These are phyloP conservation scores for Podila horticola DNA, from an alignment of 192 early-diverging fungal species.

Conservation along the genomic window DNA sequence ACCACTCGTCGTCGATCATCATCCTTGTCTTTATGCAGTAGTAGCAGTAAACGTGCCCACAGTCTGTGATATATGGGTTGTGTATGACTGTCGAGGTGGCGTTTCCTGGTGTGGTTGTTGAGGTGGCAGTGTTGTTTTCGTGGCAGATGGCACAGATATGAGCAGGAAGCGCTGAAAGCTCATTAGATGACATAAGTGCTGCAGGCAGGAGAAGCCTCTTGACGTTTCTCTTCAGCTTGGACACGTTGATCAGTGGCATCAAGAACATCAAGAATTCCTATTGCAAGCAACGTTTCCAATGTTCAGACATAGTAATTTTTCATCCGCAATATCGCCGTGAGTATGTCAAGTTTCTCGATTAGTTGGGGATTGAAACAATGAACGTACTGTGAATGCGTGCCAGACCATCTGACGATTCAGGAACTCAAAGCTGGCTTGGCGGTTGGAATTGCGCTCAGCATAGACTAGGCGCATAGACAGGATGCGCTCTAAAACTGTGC, in stretches of 20 bases:
- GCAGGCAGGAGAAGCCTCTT: conserved; percentile 59
- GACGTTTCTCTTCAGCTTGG: conserved; percentile 61
- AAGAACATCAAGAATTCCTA: conserved; percentile 91
- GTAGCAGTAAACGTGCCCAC: conserved; percentile 91
- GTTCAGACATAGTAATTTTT: too few relatives aligned
- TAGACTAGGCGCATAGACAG: conserved; percentile 88
- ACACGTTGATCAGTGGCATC: conserved; percentile 81
- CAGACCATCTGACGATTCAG: conserved; percentile 95
- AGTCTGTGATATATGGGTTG: conserved; percentile 83
- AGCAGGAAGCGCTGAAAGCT: conserved; percentile 65
- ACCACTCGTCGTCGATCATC: conserved; percentile 78
- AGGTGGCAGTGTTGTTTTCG: conserved; percentile 51
- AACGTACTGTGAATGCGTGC: conserved; percentile 86
- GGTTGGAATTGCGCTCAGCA: conserved; percentile 73
- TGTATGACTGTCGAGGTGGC: conserved; percentile 48
- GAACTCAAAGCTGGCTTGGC: conserved; percentile 91
- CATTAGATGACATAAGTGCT: conserved; percentile 53
- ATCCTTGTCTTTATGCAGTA: conserved; percentile 86
- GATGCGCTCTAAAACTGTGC: conserved; percentile 78
- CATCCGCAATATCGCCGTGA: too few relatives aligned
- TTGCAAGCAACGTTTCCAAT: not conserved
- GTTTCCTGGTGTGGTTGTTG: conserved; percentile 45
- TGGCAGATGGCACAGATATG: conserved; percentile 86
- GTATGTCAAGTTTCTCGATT: conserved; percentile 1
- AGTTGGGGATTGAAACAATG: too few relatives aligned